Percentiles rank a stretch among this genome's conserved stretches.
phyloP scores from a whole-genome alignment of 805 yeast genomes.

The Nakazawaea populi region DNA sequence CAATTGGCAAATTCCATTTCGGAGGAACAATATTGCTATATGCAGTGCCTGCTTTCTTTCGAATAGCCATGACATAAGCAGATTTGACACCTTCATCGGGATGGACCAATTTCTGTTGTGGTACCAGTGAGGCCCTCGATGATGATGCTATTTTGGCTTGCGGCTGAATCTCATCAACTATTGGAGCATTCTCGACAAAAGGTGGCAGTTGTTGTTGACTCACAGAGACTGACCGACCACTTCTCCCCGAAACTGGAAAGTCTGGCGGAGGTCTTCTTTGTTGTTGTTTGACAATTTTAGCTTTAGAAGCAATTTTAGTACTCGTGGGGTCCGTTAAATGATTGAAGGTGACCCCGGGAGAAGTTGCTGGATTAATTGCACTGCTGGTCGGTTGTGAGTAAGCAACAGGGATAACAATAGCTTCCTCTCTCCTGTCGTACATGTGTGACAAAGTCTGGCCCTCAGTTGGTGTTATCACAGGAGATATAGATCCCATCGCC shows the following conservation, averaged over 20 bases:
- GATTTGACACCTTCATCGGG: slow-evolving; percentile 45
- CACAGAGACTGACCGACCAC: slow-evolving; percentile 29
- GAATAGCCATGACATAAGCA: slow-evolving; percentile 38
- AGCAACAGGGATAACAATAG: slow-evolving; percentile 25
- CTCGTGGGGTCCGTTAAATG: not conserved
- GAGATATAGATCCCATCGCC: slow-evolving; percentile 4
- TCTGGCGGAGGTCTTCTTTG: slow-evolving; percentile 37
- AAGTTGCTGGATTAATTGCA: not conserved
- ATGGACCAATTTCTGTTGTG: not conserved
- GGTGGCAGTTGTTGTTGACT: slow-evolving; percentile 25
- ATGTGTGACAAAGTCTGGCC: slow-evolving; percentile 11
- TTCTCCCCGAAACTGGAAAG: slow-evolving; percentile 29
- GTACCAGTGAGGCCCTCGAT: slow-evolving; percentile 8
- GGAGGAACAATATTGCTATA: slow-evolving; percentile 40
- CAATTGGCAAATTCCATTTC: slow-evolving; percentile 47
- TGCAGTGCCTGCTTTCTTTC: slow-evolving; percentile 42
- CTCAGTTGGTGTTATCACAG: slow-evolving; percentile 7
- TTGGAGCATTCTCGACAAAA: slow-evolving; percentile 18
- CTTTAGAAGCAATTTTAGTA: not conserved
- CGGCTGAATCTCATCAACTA: slow-evolving; percentile 10
- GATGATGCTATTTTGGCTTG: slow-evolving; percentile 7
- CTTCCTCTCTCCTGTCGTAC: slow-evolving; percentile 35
- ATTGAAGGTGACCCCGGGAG: slow-evolving; percentile 19
- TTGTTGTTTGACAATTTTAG: not conserved
- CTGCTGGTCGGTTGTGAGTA: slow-evolving; percentile 14